Conservation (phyloP, 2,329 filamentous ascomycete genomes). For the Thelonectria discophora region DNA sequence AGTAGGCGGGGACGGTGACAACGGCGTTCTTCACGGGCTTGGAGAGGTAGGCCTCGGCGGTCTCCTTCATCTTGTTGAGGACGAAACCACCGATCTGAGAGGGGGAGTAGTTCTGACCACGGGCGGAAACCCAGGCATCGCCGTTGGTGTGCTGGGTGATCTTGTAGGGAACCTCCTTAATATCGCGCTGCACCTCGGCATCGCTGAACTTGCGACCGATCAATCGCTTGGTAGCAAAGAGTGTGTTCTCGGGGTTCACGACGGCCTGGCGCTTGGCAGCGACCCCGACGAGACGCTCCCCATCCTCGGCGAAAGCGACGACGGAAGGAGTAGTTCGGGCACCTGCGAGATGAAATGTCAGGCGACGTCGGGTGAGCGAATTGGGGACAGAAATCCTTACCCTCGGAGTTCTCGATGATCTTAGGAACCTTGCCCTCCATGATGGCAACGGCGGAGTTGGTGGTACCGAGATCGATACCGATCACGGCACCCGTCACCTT, state of each 20-base stretch:
- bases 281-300: constrained; percentile 95
- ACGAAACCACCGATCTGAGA: constrained; percentile 98
- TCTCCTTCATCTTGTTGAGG: constrained; percentile 99
- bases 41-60: constrained; percentile 89
- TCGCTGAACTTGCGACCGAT: constrained; percentile 98
- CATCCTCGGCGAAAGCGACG: constrained; percentile 93
- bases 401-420: constrained; percentile 98
- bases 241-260: constrained; percentile 97
- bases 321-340: constrained; percentile 72
- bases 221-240: constrained; percentile 98
- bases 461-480: constrained; percentile 98
- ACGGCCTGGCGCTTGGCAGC: constrained; percentile 98
- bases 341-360: constrained; percentile 39
- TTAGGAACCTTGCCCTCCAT: constrained; percentile 97
- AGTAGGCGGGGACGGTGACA: constrained; percentile 96
- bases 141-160: constrained; percentile 97
- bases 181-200: constrained; percentile 91
- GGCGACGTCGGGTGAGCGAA: constrained; percentile 6
- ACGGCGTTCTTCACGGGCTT: constrained; percentile 95
- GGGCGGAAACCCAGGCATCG: constrained; percentile 94
- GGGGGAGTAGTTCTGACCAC: constrained; percentile 94
- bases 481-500: constrained; percentile 97
- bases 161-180: constrained; percentile 98
- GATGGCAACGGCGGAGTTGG: constrained; percentile 95
- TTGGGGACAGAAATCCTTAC: constrained; percentile 54